Evolutionary conservation across 1,284 basidiomycete genomes (phyloP), one percentile per base, ranked within the genome.

Genomic region (Coniferiporia weirii): DNA sequence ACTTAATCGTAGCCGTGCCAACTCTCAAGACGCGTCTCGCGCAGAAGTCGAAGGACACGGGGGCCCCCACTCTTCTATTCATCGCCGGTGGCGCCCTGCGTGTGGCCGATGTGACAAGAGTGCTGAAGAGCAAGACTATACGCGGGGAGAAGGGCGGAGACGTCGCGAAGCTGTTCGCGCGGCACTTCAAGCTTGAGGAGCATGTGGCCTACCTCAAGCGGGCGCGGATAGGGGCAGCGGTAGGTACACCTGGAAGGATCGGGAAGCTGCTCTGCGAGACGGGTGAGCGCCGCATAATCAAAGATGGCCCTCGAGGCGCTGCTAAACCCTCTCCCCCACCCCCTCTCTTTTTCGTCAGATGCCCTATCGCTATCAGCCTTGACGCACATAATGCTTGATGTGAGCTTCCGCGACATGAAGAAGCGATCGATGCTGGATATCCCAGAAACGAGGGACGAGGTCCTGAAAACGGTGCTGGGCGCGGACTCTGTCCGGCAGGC

Each of bases 91-190:
- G 91, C 35, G 92, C 91, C 17, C 76, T 93, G 49, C 82, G 91
- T 48, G 91, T 90, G 12, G 84, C 82, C 61, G 88, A 93, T 71
- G 79, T 89, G 45, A 86, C 87, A 45, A 77, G 91, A 59, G 74
- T 83, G 53, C 76, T 93, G 62, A 89, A 81, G 70, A 80, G 83
- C 71, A 85, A 79, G 69, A 80, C 74, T 61, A 75, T 91, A 60
- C 75, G 84, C 65, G 84, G 87, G 55, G 83, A 90, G 54, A 91
- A 89, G 70, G 84, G 89, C 59, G 89, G 87, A 32, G 89, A 92
- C 63, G 83, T 93, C 45, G 91, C 87, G 34, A 94, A 94, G 69
- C 78, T 92, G 36, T 94, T 94, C 66, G 89, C 91, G 48, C 91
- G 85, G 71, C 91, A 94, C 69, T 84, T 92, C 73, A 93, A 92